A percentile compares a stretch with the other conserved stretches of the same genome.
Evolutionary conservation across 305 asterid genomes (phyloP).

Genomic region (Solanum hybrid): DNA sequence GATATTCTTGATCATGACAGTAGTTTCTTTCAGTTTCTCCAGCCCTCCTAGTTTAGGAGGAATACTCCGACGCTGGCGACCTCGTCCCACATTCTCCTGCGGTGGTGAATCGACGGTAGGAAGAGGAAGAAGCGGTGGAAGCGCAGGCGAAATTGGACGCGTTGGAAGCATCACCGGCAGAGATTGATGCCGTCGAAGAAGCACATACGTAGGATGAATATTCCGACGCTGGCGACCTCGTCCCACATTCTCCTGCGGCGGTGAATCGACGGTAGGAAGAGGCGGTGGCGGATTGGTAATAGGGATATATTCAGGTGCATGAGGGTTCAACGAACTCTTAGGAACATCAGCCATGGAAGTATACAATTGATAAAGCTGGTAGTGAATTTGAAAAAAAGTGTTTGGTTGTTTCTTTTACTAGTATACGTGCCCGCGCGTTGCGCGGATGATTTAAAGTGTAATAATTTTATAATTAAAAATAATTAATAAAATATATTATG

Average conservation of each 20-base stretch:
- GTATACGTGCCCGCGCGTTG: too few relatives aligned
- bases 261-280: background rate
- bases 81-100: too few relatives aligned
- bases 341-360: background rate
- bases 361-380: background rate
- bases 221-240: background rate
- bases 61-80: background rate
- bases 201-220: background rate
- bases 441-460: too few relatives aligned
- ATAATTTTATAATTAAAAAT: too few relatives aligned
- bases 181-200: background rate
- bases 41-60: background rate
- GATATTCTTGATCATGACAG: slow-evolving; percentile 61
- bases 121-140: background rate
- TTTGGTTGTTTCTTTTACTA: background rate
- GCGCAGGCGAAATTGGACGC: too few relatives aligned
- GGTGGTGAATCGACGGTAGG: background rate
- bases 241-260: too few relatives aligned
- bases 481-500: too few relatives aligned
- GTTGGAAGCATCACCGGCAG: too few relatives aligned
- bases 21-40: slow-evolving; percentile 21
- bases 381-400: background rate
- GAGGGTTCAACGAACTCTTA: background rate
- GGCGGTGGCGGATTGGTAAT: background rate
- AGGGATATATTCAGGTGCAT: slow-evolving; percentile 6